Percentiles rank a stretch among this genome's conserved stretches.
Evolutionary conservation across 2,329 filamentous ascomycete species (phyloP).

Genomic region (Thielaviopsis populi): DNA sequence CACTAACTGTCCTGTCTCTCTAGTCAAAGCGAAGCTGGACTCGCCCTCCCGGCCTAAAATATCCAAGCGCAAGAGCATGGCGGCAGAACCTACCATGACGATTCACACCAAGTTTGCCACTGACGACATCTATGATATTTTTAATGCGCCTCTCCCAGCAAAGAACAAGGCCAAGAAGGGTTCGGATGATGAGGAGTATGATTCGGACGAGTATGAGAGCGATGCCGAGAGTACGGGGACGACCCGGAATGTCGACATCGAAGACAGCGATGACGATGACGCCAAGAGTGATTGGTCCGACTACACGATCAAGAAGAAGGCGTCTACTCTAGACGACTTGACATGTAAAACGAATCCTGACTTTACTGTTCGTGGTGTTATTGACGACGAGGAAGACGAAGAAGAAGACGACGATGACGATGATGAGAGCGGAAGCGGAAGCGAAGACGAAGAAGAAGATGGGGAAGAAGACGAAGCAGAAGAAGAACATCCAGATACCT

Average conservation of each 20-base stretch:
- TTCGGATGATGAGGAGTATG: constrained; percentile 23
- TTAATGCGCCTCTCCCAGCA: constrained; percentile 62
- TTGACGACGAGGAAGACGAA: constrained; percentile 24
- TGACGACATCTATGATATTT: constrained; percentile 94
- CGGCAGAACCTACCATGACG: constrained; percentile 84
- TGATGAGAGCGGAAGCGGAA: background rate
- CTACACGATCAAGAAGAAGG: constrained; percentile 51
- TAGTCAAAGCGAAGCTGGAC: constrained; percentile 85
- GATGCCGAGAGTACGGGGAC: constrained; percentile 72
- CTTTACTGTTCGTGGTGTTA: constrained; percentile 23
- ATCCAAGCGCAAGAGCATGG: constrained; percentile 48
- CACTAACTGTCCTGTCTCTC: background rate
- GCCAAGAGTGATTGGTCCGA: constrained; percentile 73
- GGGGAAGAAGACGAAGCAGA: background rate
- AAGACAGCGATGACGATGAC: constrained; percentile 37
- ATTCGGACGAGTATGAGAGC: constrained; percentile 59
- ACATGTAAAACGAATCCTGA: constrained; percentile 31
- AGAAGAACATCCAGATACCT: constrained; percentile 26
- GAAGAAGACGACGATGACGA: constrained; percentile 20
- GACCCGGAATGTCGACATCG: constrained; percentile 41
- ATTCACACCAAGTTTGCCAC: constrained; percentile 89
- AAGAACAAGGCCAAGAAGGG: constrained; percentile 19
- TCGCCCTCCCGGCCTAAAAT: constrained; percentile 78
- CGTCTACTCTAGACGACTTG: constrained; percentile 28
- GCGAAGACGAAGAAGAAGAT: constrained; percentile 8